Evolutionary conservation across 2,329 filamentous ascomycete species (phyloP), one percentile per base, ranked within the genome.

Genomic region (Diplodia sapinea): DNA sequence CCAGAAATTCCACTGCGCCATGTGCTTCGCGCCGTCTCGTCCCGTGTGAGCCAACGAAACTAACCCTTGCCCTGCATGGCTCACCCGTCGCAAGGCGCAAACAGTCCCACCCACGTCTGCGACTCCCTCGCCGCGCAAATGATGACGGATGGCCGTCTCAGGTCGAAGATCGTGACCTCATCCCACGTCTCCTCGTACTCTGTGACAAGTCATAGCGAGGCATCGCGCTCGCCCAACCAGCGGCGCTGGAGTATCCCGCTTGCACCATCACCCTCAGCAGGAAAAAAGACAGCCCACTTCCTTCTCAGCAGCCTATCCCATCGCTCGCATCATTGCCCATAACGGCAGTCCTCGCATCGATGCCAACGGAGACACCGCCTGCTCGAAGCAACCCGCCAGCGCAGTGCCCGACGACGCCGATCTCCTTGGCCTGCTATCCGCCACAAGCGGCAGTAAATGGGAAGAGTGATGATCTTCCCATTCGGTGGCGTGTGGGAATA

Each of bases 1-100:
- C 57, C 57, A 62, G 57, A 62, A 62, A 33, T 50, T 62, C 40
- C 40, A 47, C 29, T 55, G 52, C 33, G 55, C 38, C 36, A 59
- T 59, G 56, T 59, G 57, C 57, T 36, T 49, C 56, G 56, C 56
- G 56, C 23, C 56, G 56, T 36, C 38, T 59, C 56, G 56, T 59
- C 36, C 56, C 56, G 56, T 47, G 56, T 29, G 23, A 26, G 43
- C 56, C 36, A 29, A 47, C 36, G 23, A 55, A 31, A 55, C 43
- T 47, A 47, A 47, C 43, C 43, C 43, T 47, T 47, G 43, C 43
- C 43, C 43, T 47, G 43, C 43, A 11, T 38, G 11, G 1, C 31
- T 33, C 31, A 13, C 36, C 36, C 36, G 36, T 47, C 43, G 43
- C 43, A 47, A 47, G 50, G 54, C 54, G 31, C 11, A 43, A n/a